Conservation (phyloP, 2,329 filamentous ascomycete species). For the Colletotrichum sp. region DNA sequence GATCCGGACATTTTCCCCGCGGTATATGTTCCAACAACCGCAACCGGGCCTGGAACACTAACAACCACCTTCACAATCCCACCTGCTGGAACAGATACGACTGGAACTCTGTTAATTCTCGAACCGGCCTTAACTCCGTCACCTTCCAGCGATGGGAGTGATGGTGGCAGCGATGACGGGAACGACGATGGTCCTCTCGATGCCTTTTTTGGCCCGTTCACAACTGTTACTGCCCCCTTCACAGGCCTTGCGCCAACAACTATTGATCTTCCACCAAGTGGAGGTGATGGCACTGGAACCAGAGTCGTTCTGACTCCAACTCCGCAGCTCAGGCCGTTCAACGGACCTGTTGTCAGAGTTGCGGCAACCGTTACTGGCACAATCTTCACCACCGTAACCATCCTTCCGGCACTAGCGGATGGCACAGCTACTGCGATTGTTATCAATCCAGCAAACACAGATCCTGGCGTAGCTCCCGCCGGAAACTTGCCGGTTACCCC, state of each 20-base stretch:
- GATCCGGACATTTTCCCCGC: not conserved
- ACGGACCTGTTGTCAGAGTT: not conserved
- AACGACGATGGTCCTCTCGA: not conserved
- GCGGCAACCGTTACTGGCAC: not conserved
- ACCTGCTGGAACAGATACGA: not conserved
- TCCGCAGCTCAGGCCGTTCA: not conserved
- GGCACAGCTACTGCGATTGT: not conserved
- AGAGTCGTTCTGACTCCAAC: not conserved
- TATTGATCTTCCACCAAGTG: not conserved
- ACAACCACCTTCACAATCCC: not conserved
- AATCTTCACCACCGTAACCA: not conserved
- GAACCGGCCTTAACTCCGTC: not conserved
- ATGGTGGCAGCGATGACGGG: not conserved
- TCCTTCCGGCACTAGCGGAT: not conserved
- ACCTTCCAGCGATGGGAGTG: not conserved
- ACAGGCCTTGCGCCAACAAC: not conserved
- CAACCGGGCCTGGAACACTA: not conserved
- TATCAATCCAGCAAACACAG: not conserved
- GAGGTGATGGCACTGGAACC: not conserved
- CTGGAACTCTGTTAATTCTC: not conserved
- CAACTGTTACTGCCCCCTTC: not conserved
- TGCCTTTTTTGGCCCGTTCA: not conserved
- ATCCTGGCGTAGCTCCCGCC: fast-evolving
- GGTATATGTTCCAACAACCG: not conserved
- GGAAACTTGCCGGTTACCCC: not conserved